A percentile compares a stretch with the other conserved stretches of the same genome.
These are phyloP conservation scores for Taphrina betulina DNA, from an alignment of 1,139 yeast species.

Conservation along the genomic window DNA sequence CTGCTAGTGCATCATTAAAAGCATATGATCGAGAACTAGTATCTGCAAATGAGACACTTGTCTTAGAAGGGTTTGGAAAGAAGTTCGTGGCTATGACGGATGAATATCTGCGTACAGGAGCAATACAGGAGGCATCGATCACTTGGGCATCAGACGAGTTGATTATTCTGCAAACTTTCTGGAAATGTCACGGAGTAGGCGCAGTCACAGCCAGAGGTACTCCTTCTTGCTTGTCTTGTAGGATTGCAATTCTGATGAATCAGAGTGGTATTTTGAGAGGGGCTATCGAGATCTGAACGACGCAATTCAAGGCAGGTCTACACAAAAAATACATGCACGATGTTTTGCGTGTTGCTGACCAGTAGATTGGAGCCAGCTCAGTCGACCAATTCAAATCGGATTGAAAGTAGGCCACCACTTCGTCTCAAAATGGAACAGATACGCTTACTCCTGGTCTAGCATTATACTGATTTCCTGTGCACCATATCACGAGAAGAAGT, in stretches of 20 bases:
- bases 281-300: constrained; percentile 30
- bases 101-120: constrained; percentile 36
- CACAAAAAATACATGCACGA: no score
- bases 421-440: no score
- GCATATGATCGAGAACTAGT: constrained; percentile 35
- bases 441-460: no score
- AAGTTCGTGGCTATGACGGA: constrained; percentile 34
- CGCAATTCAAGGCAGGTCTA: constrained; percentile 10
- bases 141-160: constrained; percentile 31
- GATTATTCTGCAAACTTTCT: constrained; percentile 22
- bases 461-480: constrained; percentile 37
- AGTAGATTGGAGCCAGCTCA: constrained; percentile 34
- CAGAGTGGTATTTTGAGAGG: constrained; percentile 34
- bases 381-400: constrained; percentile 36
- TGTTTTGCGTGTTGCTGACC: no score
- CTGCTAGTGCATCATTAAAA: constrained; percentile 37
- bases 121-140: constrained; percentile 7
- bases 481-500: constrained; percentile 36
- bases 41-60: constrained; percentile 28
- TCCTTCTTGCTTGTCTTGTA: not conserved
- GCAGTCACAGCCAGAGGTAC: constrained; percentile 34
- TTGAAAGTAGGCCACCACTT: no score
- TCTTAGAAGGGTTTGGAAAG: constrained; percentile 38
- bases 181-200: constrained; percentile 39
- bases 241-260: not conserved